Conservation (phyloP, 495 filamentous ascomycete species). For the Pseudoneurospora amorphoporcata region DNA sequence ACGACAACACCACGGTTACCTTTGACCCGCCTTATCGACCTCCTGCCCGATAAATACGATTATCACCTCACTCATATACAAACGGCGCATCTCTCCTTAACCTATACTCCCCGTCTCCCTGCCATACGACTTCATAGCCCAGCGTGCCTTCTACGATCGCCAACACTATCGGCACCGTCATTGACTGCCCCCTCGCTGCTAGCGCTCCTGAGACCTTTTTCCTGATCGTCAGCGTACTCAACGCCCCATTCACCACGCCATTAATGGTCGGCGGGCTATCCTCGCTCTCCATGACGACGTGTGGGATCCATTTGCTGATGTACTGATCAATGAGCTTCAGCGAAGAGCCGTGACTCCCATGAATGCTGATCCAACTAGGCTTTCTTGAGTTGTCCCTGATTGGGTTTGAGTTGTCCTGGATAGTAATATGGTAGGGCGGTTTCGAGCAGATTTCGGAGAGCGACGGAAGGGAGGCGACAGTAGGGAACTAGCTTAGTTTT, state of each 20-base stretch:
- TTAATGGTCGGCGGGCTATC: neutral
- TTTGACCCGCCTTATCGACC: neutral
- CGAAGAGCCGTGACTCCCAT: slow-evolving; percentile 30
- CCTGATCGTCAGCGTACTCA: neutral
- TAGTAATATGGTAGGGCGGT: slow-evolving; percentile 30
- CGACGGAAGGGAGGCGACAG: slow-evolving; percentile 16
- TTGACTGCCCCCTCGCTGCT: neutral
- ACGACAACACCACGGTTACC: neutral
- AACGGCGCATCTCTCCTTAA: neutral
- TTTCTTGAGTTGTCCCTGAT: too few relatives aligned
- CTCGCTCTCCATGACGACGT: neutral
- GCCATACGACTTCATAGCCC: slow-evolving; percentile 25
- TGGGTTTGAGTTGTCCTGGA: slow-evolving; percentile 6
- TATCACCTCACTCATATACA: neutral
- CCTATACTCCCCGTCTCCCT: neutral
- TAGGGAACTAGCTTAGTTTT: slow-evolving; percentile 16
- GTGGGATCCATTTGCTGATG: neutral
- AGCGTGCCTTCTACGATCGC: slow-evolving; percentile 29
- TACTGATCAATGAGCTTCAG: slow-evolving; percentile 16
- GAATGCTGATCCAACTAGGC: slow-evolving; percentile 21
- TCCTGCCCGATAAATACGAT: neutral
- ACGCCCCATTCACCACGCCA: neutral
- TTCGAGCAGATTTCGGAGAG: slow-evolving; percentile 27
- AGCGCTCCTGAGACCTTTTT: neutral
- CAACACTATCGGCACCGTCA: slow-evolving; percentile 27